Evolutionary conservation across 1,284 basidiomycete species (phyloP).

Genomic region (Polyporus tsugae): DNA sequence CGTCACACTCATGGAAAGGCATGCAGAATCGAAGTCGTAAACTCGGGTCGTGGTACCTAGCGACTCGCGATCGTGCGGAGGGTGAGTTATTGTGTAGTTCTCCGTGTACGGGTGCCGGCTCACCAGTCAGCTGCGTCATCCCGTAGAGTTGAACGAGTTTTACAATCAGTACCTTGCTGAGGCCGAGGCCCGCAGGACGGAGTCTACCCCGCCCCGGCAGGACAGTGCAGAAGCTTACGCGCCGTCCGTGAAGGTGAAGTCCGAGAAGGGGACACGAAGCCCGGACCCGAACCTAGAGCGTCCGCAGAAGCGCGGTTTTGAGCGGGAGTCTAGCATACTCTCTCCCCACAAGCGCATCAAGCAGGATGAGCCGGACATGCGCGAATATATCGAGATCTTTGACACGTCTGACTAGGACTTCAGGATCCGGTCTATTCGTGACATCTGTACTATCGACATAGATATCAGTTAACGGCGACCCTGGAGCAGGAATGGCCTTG

Average conservation of each 20-base stretch:
- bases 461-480: background rate
- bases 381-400: background rate
- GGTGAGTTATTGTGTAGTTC: background rate
- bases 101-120: background rate
- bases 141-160: background rate
- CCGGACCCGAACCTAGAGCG: background rate
- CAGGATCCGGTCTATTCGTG: background rate
- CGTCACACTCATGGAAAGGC: background rate
- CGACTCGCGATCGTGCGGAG: background rate
- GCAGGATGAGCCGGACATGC: background rate
- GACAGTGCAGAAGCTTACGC: background rate
- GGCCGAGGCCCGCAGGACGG: background rate
- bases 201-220: background rate
- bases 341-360: constrained; percentile 4
- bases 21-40: background rate
- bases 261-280: background rate
- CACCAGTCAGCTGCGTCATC: background rate
- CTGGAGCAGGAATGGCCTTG: background rate
- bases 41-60: background rate
- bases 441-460: background rate
- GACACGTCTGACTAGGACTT: background rate
- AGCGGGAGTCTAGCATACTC: background rate
- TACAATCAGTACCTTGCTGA: constrained; percentile 2
- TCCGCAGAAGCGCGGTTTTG: background rate
- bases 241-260: background rate